phyloP scores from a whole-genome alignment of 768 basidiomycete genomes.

The Roridomyces roridus region DNA sequence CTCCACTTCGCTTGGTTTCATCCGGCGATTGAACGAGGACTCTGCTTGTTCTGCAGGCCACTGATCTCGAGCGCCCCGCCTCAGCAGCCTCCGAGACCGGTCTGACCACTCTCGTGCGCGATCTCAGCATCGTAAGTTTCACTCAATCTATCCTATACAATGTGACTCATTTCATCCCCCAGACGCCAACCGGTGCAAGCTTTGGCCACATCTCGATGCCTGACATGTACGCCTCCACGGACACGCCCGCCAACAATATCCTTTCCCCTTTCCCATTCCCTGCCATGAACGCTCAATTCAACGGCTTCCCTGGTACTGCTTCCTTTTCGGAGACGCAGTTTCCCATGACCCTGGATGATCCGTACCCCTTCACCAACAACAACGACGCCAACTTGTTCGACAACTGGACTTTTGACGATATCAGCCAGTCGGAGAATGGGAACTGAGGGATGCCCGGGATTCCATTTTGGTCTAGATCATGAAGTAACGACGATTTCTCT shows the following conservation, averaged over 20 bases:
- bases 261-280: conserved; percentile 6
- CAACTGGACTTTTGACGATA: conserved; percentile 2
- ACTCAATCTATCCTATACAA: neutral
- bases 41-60: conserved; percentile 15
- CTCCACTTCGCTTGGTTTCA: conserved; percentile 40
- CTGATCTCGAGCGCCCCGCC: conserved; percentile 27
- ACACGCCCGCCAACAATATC: neutral
- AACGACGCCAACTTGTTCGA: neutral
- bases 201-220: conserved; percentile 24
- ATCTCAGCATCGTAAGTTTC: conserved; percentile 35
- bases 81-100: conserved; percentile 29
- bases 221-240: neutral
- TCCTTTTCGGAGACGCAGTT: conserved; percentile 6
- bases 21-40: conserved; percentile 7
- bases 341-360: neutral
- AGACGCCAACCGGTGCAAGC: conserved; percentile 34
- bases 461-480: neutral
- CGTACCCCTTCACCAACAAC: neutral
- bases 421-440: neutral
- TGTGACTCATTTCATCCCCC: neutral
- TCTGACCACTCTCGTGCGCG: conserved; percentile 28
- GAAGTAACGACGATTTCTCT: conserved; percentile 6
- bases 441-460: neutral
- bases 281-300: neutral
- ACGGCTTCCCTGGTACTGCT: neutral